Evolutionary conservation across 208 protist species (phyloP).

Genomic region (Leishmania tarentolae): DNA sequence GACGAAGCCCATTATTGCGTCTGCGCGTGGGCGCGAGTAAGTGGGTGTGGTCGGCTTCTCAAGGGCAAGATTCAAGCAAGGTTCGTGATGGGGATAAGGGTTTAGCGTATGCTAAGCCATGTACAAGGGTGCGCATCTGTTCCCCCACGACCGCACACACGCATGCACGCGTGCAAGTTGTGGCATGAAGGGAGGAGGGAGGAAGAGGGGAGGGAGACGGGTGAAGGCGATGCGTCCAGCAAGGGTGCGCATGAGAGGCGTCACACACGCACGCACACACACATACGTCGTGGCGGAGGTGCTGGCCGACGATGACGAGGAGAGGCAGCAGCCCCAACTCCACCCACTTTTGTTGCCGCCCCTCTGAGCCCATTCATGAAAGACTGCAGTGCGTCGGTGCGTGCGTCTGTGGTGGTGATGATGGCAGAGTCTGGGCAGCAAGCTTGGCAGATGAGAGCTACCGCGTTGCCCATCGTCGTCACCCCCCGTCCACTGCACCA

Average conservation of each 20-base stretch:
- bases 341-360: not conserved
- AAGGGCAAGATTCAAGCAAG: not conserved
- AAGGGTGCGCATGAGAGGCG: no score
- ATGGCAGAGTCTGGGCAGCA: no score
- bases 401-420: no score
- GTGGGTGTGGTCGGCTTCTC: not conserved
- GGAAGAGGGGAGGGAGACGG: no score
- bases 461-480: no score
- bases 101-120: no score
- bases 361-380: not conserved
- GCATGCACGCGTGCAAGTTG: no score
- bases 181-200: no score
- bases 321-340: not conserved
- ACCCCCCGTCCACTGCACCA: not conserved
- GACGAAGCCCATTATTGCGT: slow-evolving; percentile 77
- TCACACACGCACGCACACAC: not conserved
- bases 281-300: not conserved
- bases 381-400: not conserved
- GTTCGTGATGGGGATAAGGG: not conserved
- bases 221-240: no score
- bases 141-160: no score
- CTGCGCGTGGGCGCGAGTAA: slow-evolving; percentile 1
- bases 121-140: no score
- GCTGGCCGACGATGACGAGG: not conserved
- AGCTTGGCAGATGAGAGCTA: no score